phyloP scores from a whole-genome alignment of 2,329 filamentous ascomycete species.

The Paecilomyces niveus region DNA sequence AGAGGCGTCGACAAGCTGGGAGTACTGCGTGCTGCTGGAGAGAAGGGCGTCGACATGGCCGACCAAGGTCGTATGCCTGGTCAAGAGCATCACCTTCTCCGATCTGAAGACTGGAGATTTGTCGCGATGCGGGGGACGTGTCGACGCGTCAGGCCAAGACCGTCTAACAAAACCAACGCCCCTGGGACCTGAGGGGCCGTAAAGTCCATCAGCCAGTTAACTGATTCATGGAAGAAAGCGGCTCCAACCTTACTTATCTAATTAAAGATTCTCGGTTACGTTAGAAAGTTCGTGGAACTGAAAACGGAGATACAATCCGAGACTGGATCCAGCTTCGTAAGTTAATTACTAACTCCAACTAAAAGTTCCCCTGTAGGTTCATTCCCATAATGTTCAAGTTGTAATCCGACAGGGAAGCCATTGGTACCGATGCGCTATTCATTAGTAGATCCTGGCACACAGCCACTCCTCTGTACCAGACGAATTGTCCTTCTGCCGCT shows the following conservation, averaged over 20 bases:
- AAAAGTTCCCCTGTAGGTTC: background rate
- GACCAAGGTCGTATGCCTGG: background rate
- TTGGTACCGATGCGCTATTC: background rate
- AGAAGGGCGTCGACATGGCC: conserved; percentile 17
- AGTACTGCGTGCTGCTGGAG: conserved; percentile 20
- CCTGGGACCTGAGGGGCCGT: no score
- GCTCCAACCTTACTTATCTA: background rate
- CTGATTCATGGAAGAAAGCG: background rate
- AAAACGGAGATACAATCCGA: no score
- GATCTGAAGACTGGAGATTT: background rate
- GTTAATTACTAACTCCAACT: no score
- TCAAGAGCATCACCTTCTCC: background rate
- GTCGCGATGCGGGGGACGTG: background rate
- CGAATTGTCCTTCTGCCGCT: background rate
- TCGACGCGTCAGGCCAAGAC: background rate
- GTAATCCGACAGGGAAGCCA: background rate
- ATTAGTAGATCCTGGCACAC: background rate
- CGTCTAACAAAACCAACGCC: background rate
- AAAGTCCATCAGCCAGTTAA: background rate
- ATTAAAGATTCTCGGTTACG: background rate
- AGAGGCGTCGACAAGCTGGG: conserved; percentile 35
- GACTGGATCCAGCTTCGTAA: no score
- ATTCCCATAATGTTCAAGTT: background rate
- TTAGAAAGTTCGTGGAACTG: background rate
- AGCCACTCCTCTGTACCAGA: background rate